A percentile compares a stretch with the other conserved stretches of the same genome.
These are phyloP conservation scores for Colletotrichum lupini DNA, from an alignment of 2,329 filamentous ascomycete genomes.

Conservation along the genomic window DNA sequence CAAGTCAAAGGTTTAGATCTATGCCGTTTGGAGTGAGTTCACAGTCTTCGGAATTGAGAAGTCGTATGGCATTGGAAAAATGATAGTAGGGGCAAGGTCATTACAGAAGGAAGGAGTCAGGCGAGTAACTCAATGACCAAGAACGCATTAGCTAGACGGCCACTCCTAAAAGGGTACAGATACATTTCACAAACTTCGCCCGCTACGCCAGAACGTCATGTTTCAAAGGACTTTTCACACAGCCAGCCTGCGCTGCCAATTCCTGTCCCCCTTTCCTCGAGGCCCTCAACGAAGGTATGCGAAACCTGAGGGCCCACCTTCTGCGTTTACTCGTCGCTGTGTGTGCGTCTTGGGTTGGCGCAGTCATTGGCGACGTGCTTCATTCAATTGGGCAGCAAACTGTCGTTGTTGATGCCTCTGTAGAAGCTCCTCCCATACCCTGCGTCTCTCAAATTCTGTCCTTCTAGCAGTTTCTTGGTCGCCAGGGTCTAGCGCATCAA, in stretches of 20 bases:
- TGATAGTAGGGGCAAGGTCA: no score
- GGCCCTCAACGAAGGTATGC: background rate
- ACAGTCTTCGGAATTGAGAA: no score
- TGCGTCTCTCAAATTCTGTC: background rate
- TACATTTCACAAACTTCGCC: no score
- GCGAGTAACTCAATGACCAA: no score
- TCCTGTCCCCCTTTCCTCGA: background rate
- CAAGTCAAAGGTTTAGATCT: no score
- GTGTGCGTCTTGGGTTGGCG: background rate
- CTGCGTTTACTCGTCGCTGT: background rate
- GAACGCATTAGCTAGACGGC: no score
- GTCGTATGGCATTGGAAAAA: no score
- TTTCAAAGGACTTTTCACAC: no score
- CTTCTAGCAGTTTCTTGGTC: background rate
- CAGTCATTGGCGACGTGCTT: background rate
- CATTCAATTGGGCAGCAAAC: background rate
- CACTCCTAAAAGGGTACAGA: no score
- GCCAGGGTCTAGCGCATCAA: background rate
- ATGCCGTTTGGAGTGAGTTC: no score
- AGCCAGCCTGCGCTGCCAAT: background rate
- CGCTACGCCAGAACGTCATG: no score
- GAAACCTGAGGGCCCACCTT: background rate
- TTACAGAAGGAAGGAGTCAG: no score
- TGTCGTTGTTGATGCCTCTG: background rate
- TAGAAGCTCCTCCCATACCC: background rate